phyloP scores from a whole-genome alignment of 2,329 filamentous ascomycete species.

The Pezicula rhizophila region DNA sequence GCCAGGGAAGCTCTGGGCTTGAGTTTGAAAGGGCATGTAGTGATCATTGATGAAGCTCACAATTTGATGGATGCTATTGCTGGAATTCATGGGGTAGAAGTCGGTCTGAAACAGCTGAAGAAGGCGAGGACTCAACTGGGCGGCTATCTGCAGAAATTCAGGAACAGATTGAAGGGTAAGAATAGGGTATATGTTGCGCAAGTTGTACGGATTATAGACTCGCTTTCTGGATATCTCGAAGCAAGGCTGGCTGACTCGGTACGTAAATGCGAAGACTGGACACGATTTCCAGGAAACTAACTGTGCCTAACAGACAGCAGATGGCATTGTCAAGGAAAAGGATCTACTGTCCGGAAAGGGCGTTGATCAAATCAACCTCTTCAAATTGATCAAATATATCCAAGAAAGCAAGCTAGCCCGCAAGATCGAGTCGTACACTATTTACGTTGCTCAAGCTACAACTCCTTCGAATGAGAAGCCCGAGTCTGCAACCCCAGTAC shows the following conservation, averaged over 20 bases:
- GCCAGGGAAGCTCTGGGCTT: slow-evolving; percentile 84
- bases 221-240: slow-evolving; percentile 64
- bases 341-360: slow-evolving; percentile 76
- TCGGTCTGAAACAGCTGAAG: slow-evolving; percentile 67
- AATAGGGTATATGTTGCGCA: slow-evolving; percentile 90
- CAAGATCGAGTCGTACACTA: slow-evolving; percentile 86
- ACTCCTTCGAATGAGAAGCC: slow-evolving; percentile 2
- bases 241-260: slow-evolving; percentile 44
- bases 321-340: slow-evolving; percentile 65
- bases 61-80: slow-evolving; percentile 95
- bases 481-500: slow-evolving; percentile 22
- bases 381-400: slow-evolving; percentile 80
- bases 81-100: slow-evolving; percentile 74
- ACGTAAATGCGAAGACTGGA: slow-evolving; percentile 9
- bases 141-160: slow-evolving; percentile 79
- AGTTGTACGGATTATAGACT: slow-evolving; percentile 75
- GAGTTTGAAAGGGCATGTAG: slow-evolving; percentile 77
- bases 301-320: slow-evolving; percentile 33
- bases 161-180: slow-evolving; percentile 80
- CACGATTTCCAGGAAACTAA: slow-evolving; percentile 12
- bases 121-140: slow-evolving; percentile 70
- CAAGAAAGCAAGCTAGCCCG: slow-evolving; percentile 88
- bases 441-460: slow-evolving; percentile 37
- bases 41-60: slow-evolving; percentile 97
- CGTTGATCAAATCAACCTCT: slow-evolving; percentile 91